Evolutionary conservation across 1,139 yeast species (phyloP), one percentile per base, ranked within the genome.

Genomic region (Magnusiomyces fungicola): DNA sequence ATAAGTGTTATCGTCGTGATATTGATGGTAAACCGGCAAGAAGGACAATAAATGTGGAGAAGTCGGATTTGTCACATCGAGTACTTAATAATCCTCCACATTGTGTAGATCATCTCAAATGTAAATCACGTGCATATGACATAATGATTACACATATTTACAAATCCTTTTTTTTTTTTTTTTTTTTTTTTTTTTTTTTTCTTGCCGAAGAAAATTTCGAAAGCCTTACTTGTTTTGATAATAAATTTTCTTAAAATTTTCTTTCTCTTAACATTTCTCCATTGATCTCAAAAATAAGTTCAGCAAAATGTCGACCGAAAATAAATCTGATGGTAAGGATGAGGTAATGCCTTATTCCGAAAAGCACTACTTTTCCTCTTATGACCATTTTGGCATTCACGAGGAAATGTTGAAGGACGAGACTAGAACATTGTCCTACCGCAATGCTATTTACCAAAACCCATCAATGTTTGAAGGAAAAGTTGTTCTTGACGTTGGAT

Each of bases 361-460:
- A 64, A 92, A 87, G 69, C 97, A 90, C 66, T 92, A 92, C 71
- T 92, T 92, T 72, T 79, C 84, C 46, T 90, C 97, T 2, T 92
- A 92, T 62, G 97, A 92, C 66, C 97, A 92, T 67, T 90, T 88
- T 63, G 97, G 97, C 50, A 94, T 94, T 63, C 99, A 94, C 65
- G 98, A 94, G 70, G 97, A 90, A 68, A 94, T 94, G 99, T 80
- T 94, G 63, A 95, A 92, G 69, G 99, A 94, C 67, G 80, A 88
- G 50, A 87, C 89, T 38, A 81, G 99, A 68, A 94, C 99, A 7
- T 73, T 90, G 56, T 79, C 96, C 32, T 94, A 94, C 71, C 77
- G 97, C 63, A 84, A 86, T 55, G 96, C 97, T 51, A 92, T 94
- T 71, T 81, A 81, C 71, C 89, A 88, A 68, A 94, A 94, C 73